phyloP scores from a whole-genome alignment of 768 basidiomycete species.

The Mycena galericulata region DNA sequence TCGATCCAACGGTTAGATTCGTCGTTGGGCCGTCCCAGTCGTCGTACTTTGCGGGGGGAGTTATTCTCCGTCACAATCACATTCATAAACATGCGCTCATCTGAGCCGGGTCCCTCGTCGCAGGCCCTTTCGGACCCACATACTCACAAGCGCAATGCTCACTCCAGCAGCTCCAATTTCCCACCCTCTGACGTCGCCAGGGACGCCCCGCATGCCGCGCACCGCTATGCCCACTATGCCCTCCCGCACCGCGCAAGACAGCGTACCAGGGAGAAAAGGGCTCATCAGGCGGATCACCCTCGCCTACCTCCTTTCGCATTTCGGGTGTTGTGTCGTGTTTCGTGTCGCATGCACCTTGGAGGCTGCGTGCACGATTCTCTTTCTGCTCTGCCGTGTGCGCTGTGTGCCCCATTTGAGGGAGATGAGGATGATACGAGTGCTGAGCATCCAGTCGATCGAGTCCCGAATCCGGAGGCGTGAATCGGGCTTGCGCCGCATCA shows the following conservation, averaged over 20 bases:
- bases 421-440: too few relatives aligned
- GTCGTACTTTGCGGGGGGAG: slow-evolving; percentile 95
- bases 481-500: too few relatives aligned
- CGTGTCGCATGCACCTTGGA: too few relatives aligned
- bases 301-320: too few relatives aligned
- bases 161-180: slow-evolving; percentile 85
- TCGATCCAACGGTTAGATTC: slow-evolving; percentile 71
- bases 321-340: too few relatives aligned
- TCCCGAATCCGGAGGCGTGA: too few relatives aligned
- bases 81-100: slow-evolving; percentile 84
- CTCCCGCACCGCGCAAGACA: slow-evolving; percentile 39
- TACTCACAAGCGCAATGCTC: slow-evolving; percentile 74
- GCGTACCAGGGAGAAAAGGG: slow-evolving; percentile 63
- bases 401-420: too few relatives aligned
- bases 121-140: slow-evolving; percentile 35
- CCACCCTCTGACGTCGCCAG: slow-evolving; percentile 86
- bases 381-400: too few relatives aligned
- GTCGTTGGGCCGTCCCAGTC: slow-evolving; percentile 84
- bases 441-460: too few relatives aligned
- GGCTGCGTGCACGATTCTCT: too few relatives aligned
- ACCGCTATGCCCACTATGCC: slow-evolving; percentile 43
- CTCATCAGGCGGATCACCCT: slow-evolving; percentile 61
- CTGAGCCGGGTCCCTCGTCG: slow-evolving; percentile 51
- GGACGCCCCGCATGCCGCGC: slow-evolving; percentile 61
- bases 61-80: slow-evolving; percentile 86